Evolutionary conservation across 306 rosid genomes (phyloP).

Genomic region (Inga oerstediana): DNA sequence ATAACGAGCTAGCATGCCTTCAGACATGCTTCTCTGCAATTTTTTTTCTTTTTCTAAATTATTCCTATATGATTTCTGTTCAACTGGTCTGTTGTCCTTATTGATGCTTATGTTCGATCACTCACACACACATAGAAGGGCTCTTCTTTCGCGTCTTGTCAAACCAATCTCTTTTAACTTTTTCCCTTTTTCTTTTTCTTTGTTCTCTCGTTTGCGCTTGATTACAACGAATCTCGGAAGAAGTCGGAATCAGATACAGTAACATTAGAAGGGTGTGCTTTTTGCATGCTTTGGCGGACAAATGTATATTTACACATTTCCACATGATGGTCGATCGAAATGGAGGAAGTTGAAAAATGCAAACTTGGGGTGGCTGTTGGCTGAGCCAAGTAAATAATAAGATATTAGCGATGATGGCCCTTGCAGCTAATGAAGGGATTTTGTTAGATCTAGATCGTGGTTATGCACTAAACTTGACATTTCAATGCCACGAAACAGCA

Average conservation of each 20-base stretch:
- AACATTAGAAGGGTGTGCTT: not conserved
- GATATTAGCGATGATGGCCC: not conserved
- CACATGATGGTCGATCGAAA: not conserved
- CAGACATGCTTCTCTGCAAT: not conserved
- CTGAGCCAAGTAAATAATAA: not conserved
- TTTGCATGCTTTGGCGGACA: not conserved
- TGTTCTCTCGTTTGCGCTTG: not conserved
- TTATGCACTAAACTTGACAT: not conserved
- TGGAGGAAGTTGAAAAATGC: not conserved
- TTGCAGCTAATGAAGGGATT: not conserved
- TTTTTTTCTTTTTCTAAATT: not conserved
- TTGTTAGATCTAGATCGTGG: not conserved
- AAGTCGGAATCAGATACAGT: conserved; percentile 18
- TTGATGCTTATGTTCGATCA: not conserved
- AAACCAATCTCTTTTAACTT: conserved; percentile 29
- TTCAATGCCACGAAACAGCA: not conserved
- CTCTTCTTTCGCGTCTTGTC: conserved; percentile 33
- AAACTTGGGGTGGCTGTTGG: not conserved
- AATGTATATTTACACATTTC: not conserved
- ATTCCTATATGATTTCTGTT: not conserved
- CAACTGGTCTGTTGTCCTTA: not conserved
- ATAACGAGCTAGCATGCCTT: not conserved
- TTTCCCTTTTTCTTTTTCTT: not conserved
- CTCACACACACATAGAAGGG: not conserved
- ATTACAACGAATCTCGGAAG: conserved; percentile 21